Base-by-base conservation (phyloP, 192 early-diverging fungal species). In the Linnemannia zychae region DNA sequence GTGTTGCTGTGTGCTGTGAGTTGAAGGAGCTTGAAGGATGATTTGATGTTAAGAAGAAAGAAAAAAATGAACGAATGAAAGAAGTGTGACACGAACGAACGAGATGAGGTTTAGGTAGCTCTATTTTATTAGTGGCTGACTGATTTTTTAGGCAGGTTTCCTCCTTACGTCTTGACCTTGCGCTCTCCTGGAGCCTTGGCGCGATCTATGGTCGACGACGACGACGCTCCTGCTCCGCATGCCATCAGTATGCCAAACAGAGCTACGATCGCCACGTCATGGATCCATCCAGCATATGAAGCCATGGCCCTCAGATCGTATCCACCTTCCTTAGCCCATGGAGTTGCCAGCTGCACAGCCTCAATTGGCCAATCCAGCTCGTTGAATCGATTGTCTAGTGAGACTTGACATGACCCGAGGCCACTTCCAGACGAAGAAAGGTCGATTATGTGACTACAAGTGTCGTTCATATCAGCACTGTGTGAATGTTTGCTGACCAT, bases 351-450 rank as follows among this genome's bases (percentile, higher is more conserved):
- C 15, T 66, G 49, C 13, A 78, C 40, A 7, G 57, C 40, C 24
- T 65, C 5, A 37, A 66, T 66, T 5, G 71, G 47, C 81, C 75
- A 78, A 52, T 84, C 76, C 76, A 82, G 38, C 57, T 74, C 50
- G 11, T 28, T 31, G 12, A 31, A 31, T 31, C 57, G 57, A 28
- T 63, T 46, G 20, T 75, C 38, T 11, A 40, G 24, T 13, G 50
- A 22, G 34, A 63, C 22, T 3, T 63, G 57, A 38, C 67, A 68
- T 38, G 37, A 40, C 22, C 18, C 67, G 18, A 68, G 16, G 16
- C 13, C 22, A 28, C 31, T 31, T 31, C 57, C 11, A 31, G 57
- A 44, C 9, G 40, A 63, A 15, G 57, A 31, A 13, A 63, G 12
- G 11, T 63, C 57, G 11, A 63, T n/a, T 28, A 7, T 28, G 12